Evolutionary conservation across 768 basidiomycete genomes (phyloP), one percentile per base, ranked within the genome.

Genomic region (Tylopilus sp.): DNA sequence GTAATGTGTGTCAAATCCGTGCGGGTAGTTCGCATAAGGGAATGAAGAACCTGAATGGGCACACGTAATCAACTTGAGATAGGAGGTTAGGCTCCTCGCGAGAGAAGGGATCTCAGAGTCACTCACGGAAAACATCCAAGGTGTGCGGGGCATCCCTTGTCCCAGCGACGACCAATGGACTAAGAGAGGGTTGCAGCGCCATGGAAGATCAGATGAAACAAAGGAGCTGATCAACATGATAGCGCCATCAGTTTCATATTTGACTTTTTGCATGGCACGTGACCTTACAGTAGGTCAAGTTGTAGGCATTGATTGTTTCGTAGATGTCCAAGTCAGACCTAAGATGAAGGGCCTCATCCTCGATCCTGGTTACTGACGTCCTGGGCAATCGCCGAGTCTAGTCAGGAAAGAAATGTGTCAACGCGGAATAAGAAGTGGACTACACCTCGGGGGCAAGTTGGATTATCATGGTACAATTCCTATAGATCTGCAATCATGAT

Each of bases 181-280:
- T 71, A 33, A 93, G 79, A 46, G 80, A 83, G 1, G 91, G 89
- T 76, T 84, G 86, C 40, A 92, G 77, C 43, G 91, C 86, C 91
- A 93, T 93, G 14, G 22, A n/a, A 33, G 52, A 52, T 25, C 37
- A 28, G 25, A 28, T 26, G 21, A 14, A 21, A 17, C 13, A 41
- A n/a, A 30, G 21, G 40, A 41, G 37, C 4, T 6, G 31, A 19
- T 13, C 11, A 22, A 13, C 42, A 29, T 14, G n/a, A 29, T 37
- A 25, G 37, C 34, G 31, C 31, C 33, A 37, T 37, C n/a, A 5
- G 5, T 19, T 21, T 21, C n/a, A n/a, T 37, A 21, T 37, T 19
- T n/a, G 16, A 19, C 33, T 12, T 6, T 19, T 5, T 8, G 12
- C 19, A 19, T n/a, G n/a, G n/a, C n/a, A n/a, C n/a, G n/a, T n/a